Evolutionary conservation across 371 early-diverging fungal genomes (phyloP).

Genomic region (Mucor plumbeus): DNA sequence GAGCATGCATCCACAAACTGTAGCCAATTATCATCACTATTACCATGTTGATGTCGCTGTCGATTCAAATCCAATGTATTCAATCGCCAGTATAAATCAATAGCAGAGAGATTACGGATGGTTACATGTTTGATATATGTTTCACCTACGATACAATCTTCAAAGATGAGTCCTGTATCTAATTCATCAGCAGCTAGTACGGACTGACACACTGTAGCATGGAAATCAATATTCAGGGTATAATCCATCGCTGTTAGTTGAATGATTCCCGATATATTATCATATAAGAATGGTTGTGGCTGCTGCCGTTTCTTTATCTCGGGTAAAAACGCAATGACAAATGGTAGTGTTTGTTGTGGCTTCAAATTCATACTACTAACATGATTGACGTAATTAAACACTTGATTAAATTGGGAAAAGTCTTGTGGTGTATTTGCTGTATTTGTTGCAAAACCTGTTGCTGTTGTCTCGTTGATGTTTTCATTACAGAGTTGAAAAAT

Average conservation of each 20-base stretch:
- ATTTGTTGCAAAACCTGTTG: slow-evolving; percentile 44
- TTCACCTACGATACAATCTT: slow-evolving; percentile 83
- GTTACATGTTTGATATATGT: slow-evolving; percentile 85
- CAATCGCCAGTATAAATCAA: slow-evolving; percentile 82
- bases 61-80: slow-evolving; percentile 61
- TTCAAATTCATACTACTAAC: slow-evolving; percentile 65
- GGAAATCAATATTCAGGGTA: slow-evolving; percentile 35
- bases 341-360: slow-evolving; percentile 57
- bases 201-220: slow-evolving; percentile 77
- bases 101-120: slow-evolving; percentile 84
- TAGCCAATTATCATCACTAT: slow-evolving; percentile 55
- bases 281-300: neutral
- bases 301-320: slow-evolving; percentile 26
- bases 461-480: slow-evolving; percentile 52
- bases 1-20: slow-evolving; percentile 73
- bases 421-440: slow-evolving; percentile 61
- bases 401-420: slow-evolving; percentile 75
- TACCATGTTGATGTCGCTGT: slow-evolving; percentile 21
- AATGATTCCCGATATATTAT: neutral
- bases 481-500: slow-evolving; percentile 83
- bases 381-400: slow-evolving; percentile 82
- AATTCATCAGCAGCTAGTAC: slow-evolving; percentile 84
- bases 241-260: neutral
- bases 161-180: slow-evolving; percentile 83
- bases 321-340: slow-evolving; percentile 77